Evolutionary conservation across 495 filamentous ascomycete species (phyloP), one percentile per base, ranked within the genome.

Genomic region (Trichoderma reesei): DNA sequence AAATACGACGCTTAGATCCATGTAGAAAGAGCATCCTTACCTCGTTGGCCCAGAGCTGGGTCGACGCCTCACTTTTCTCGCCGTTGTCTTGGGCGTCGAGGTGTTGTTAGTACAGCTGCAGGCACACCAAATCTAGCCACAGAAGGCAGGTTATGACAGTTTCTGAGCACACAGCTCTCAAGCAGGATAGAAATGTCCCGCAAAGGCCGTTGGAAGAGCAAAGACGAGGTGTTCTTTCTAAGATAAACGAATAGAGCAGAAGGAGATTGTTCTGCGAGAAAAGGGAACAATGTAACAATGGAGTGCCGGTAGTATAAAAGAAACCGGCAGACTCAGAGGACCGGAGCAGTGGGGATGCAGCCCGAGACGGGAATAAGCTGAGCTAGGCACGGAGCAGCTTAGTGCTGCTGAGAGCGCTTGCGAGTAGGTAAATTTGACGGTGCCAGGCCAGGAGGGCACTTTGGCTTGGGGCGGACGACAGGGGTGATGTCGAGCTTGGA

Each of bases 241-340:
- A 2, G 16, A 31, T n/a, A 34, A 34, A 10, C 7, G 51, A 34
- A 34, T 3, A 34, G 51, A 26, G 11, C 33, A 56, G 34, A 56
- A 34, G 3, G 26, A 56, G 34, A 56, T 56, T 56, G 34, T 56
- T 34, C 3, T 56, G 51, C 51, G 11, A 20, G 51, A 33, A 56
- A 56, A 56, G 31, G 26, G 51, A 56, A 36, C 51, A 56, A 56
- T 56, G 51, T 56, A 56, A 56, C 51, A 20, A 56, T 56, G 51
- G 51, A 56, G 51, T 56, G 51, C 51, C 51, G 51, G 51, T 56
- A 56, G 51, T 56, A 56, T 56, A 56, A 56, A 14, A 56, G 51
- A 56, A 56, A 56, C 51, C 51, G 51, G 51, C 51, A 56, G 51
- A 56, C 51, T 56, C 26, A 56, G 51, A 48, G 51, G 51, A 56